phyloP scores from a whole-genome alignment of 2,329 filamentous ascomycete genomes.

The Coniella lustricola region DNA sequence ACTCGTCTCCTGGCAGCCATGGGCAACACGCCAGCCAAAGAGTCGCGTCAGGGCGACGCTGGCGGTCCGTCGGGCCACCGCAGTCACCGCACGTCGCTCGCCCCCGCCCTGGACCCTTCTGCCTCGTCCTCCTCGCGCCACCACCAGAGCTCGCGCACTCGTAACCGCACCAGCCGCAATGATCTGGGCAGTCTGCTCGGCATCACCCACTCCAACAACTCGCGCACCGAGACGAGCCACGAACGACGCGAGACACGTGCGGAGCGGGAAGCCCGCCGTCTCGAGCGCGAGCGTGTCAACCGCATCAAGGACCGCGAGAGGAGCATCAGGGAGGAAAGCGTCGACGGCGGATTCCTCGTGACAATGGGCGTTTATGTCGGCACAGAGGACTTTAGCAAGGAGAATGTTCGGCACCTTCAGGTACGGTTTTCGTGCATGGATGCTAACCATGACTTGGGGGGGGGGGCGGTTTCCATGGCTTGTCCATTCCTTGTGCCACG shows the following conservation, averaged over 20 bases:
- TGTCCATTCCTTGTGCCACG: not conserved
- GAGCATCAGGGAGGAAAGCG: conserved; percentile 84
- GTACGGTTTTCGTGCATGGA: conserved; percentile 37
- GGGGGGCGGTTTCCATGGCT: no score
- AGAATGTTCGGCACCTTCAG: conserved; percentile 81
- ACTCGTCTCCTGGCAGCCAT: conserved; percentile 19
- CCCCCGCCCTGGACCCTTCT: conserved; percentile 16
- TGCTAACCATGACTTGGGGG: no score
- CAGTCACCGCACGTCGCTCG: conserved; percentile 17
- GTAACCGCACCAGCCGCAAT: conserved; percentile 32
- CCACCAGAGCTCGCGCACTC: conserved; percentile 18
- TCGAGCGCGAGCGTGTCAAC: conserved; percentile 71
- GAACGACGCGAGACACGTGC: conserved; percentile 80
- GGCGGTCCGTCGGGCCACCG: conserved; percentile 17
- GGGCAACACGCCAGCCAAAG: conserved; percentile 30
- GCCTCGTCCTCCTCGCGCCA: conserved; percentile 18
- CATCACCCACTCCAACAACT: conserved; percentile 32
- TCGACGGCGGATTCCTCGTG: conserved; percentile 91
- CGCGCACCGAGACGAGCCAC: conserved; percentile 35
- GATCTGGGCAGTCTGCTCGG: conserved; percentile 42
- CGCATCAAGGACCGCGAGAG: conserved; percentile 79
- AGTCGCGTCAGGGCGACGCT: conserved; percentile 25
- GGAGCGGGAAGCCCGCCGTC: conserved; percentile 78
- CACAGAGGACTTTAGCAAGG: conserved; percentile 87
- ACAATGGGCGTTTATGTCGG: conserved; percentile 92